phyloP scores from a whole-genome alignment of 345 rosid species.

The Theobroma cacao region DNA sequence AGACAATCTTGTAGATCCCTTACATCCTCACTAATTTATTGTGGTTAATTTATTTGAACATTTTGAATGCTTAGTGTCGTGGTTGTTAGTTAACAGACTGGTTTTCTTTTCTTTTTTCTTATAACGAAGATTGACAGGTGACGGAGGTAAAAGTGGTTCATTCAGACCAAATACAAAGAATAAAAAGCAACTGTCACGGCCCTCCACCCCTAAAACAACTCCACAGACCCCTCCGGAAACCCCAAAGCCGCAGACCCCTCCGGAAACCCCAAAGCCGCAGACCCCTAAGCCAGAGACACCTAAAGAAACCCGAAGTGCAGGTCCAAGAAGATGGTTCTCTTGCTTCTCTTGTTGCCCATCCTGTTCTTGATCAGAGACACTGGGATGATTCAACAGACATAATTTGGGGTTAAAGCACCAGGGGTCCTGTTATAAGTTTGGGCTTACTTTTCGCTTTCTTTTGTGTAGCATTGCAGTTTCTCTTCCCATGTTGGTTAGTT shows the following conservation, averaged over 20 bases:
- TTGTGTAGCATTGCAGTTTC: not conserved
- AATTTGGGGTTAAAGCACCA: not conserved
- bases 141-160: constrained; percentile 34
- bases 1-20: too few species aligned
- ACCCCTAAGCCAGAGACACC: constrained; percentile 22
- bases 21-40: not conserved
- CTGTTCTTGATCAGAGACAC: constrained; percentile 12
- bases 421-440: not conserved
- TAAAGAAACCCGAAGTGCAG: constrained; percentile 18
- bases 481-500: not conserved
- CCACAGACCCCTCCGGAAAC: constrained; percentile 7
- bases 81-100: not conserved
- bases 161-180: constrained; percentile 9
- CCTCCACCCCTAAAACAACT: not conserved
- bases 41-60: too few species aligned
- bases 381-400: not conserved
- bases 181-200: constrained; percentile 12
- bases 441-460: not conserved
- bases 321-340: constrained; percentile 46
- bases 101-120: not conserved
- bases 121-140: constrained; percentile 46
- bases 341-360: constrained; percentile 56
- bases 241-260: constrained; percentile 23
- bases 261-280: constrained; percentile 9
- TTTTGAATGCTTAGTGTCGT: not conserved